phyloP scores from a whole-genome alignment of 2,329 filamentous ascomycete species.

The Pestalotiopsis sp. region DNA sequence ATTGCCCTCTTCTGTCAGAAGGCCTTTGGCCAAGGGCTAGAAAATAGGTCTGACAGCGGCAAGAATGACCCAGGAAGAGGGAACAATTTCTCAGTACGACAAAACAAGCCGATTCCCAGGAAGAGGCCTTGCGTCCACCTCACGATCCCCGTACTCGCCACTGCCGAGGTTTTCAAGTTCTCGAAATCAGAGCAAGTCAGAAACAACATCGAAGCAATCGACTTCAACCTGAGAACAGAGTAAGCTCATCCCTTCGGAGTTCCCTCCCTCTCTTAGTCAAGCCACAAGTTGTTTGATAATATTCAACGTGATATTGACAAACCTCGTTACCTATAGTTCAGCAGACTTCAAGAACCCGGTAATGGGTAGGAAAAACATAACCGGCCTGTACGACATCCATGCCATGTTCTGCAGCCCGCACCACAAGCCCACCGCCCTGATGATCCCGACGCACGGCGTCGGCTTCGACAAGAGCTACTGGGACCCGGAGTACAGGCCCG shows the following conservation, averaged over 20 bases:
- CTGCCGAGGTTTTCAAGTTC: not conserved
- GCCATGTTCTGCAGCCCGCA: constrained; percentile 25
- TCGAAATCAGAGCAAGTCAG: not conserved
- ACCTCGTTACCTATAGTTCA: too few species aligned
- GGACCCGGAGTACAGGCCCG: constrained; percentile 15
- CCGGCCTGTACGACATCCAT: constrained; percentile 15
- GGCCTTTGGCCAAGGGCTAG: too few species aligned
- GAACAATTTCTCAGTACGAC: too few species aligned
- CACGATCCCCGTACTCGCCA: not conserved
- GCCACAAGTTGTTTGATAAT: too few species aligned
- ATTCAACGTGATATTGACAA: too few species aligned
- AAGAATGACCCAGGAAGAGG: too few species aligned
- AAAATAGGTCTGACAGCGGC: too few species aligned
- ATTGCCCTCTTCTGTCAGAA: not conserved
- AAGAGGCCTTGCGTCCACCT: not conserved
- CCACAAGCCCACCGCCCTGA: constrained; percentile 27
- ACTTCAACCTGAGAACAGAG: too few species aligned
- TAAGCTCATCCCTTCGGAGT: too few species aligned
- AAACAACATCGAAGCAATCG: too few species aligned
- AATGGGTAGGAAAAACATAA: not conserved
- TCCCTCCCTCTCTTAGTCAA: too few species aligned
- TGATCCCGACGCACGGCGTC: constrained; percentile 30
- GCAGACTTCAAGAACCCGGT: not conserved
- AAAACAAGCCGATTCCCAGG: too few species aligned
- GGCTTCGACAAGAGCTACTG: constrained; percentile 15